Evolutionary conservation across 768 basidiomycete species (phyloP).

Genomic region (Amyloporia xantha): DNA sequence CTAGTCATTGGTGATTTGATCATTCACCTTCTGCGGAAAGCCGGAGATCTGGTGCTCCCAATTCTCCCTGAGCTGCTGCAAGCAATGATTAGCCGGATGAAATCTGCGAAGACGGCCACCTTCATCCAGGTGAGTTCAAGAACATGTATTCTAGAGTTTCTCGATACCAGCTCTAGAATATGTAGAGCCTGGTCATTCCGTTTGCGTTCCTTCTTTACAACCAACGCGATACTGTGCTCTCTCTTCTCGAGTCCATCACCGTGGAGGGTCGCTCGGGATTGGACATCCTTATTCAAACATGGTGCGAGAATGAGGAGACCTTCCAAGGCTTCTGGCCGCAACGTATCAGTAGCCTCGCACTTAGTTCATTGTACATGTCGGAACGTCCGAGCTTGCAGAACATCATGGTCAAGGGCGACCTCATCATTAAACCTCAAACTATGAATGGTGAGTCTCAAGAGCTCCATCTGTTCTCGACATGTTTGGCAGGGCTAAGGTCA

Average conservation of each 20-base stretch:
- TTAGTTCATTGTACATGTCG: constrained; percentile 66
- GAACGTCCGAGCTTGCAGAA: constrained; percentile 60
- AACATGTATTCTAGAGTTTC: too few relatives aligned
- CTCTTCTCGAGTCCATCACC: constrained; percentile 63
- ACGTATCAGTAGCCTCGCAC: constrained; percentile 76
- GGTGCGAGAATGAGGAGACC: constrained; percentile 92
- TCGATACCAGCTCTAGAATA: too few relatives aligned
- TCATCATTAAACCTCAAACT: constrained; percentile 77
- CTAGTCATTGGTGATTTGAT: constrained; percentile 92
- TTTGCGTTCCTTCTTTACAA: constrained; percentile 91
- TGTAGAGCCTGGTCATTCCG: constrained; percentile 83
- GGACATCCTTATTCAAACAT: constrained; percentile 84
- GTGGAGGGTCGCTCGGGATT: constrained; percentile 60
- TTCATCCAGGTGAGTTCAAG: constrained; percentile 79
- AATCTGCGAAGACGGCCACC: constrained; percentile 80
- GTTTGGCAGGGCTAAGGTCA: not conserved
- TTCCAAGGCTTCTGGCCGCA: constrained; percentile 95
- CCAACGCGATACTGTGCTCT: constrained; percentile 74
- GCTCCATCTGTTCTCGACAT: not conserved
- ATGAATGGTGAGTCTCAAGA: constrained; percentile 58
- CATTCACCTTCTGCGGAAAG: constrained; percentile 83
- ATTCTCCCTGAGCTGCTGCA: constrained; percentile 83
- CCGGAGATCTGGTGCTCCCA: constrained; percentile 72
- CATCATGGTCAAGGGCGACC: constrained; percentile 83
- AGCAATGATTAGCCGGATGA: constrained; percentile 78